phyloP scores from a whole-genome alignment of 768 basidiomycete genomes.

The Sarcomyxa edulis region DNA sequence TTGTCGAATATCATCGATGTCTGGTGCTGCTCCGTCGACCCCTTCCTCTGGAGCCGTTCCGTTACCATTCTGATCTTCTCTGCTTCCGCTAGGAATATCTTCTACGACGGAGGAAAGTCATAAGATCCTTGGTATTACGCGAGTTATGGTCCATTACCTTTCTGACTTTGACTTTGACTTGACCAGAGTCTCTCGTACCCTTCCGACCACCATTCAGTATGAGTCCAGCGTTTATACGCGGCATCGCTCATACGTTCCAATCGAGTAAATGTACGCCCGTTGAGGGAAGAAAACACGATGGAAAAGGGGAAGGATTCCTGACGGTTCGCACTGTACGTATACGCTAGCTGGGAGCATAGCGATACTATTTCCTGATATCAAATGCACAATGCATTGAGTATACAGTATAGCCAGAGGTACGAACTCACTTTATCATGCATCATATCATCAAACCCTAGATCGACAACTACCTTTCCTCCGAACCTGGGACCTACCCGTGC shows the following conservation, averaged over 20 bases:
- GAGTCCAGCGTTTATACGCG: conserved; percentile 73
- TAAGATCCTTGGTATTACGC: no score
- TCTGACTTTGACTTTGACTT: background rate
- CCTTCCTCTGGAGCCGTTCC: background rate
- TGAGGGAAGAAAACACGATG: conserved; percentile 76
- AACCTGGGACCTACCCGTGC: conserved; percentile 17
- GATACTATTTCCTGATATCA: conserved; percentile 79
- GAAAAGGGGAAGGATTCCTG: conserved; percentile 64
- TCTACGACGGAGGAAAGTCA: background rate
- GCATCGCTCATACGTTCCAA: conserved; percentile 63
- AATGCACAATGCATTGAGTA: background rate
- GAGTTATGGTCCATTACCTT: background rate
- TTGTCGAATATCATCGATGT: conserved; percentile 34
- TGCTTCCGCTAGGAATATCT: no score
- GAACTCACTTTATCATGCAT: conserved; percentile 87
- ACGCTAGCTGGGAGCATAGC: conserved; percentile 85
- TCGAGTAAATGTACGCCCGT: conserved; percentile 60
- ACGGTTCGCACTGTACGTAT: conserved; percentile 86
- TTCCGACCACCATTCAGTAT: conserved; percentile 80
- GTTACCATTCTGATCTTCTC: background rate
- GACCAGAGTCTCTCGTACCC: conserved; percentile 70
- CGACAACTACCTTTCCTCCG: conserved; percentile 69
- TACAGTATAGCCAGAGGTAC: background rate
- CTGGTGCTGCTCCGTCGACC: background rate
- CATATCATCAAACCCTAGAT: conserved; percentile 87